Evolutionary conservation across 306 rosid species (phyloP), one percentile per base, ranked within the genome.

Genomic region (Lathyrus aphaca): DNA sequence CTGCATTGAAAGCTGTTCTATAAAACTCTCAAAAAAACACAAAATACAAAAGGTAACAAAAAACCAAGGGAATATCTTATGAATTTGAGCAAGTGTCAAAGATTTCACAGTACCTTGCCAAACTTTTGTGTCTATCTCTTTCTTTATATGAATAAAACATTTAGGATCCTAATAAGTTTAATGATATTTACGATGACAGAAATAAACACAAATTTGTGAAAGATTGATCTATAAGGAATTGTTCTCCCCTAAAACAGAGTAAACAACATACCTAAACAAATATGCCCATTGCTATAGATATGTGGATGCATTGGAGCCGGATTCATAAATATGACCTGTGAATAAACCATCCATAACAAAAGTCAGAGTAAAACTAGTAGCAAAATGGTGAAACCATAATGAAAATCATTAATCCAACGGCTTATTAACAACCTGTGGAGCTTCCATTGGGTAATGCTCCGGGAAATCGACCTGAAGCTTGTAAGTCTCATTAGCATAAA

Each of bases 381-480:
- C 15, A 10, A 14, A 29, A 29, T 66, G 71, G 12, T 16, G 17
- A 65, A 66, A 46, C 29, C 3, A 5, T 48, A 15, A 46, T 30
- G 27, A 54, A 39, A 68, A 53, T 3, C 38, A 11, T 19, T 15
- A 68, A 53, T 53, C 38, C 25, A 21, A 25, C 37, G 4, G 29
- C 61, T 6, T 6, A 50, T 67, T 37, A 32, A 48, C 29, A 40
- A 95, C 99, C 99, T 95, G 99, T 0, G 99, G 99, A 43, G 99
- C 97, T 85, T 95, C 97, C 99, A 95, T 95, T 2, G 97, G 99
- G 75, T 95, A 95, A 86, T 95, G 89, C 87, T 91, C 96, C 2
- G 99, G 99, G 71, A 95, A 95, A 65, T 95, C 99, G 0, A 95
- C 97, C 90, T 95, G 99, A 79, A 95, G 99, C 86, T 87, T 97